Base-by-base conservation (phyloP, 306 rosid species). In the Prunus mira region DNA sequence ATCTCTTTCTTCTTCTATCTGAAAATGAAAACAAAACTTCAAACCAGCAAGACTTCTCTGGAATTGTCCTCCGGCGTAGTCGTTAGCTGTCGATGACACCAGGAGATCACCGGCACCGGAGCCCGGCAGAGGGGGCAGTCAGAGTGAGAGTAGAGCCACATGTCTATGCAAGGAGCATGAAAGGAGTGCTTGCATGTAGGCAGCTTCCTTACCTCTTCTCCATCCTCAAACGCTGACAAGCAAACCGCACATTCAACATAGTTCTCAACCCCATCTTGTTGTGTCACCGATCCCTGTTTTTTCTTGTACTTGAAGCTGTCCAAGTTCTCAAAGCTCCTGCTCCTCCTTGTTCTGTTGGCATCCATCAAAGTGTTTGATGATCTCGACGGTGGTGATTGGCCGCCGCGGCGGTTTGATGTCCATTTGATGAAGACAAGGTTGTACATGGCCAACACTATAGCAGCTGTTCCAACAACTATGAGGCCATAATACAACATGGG, bases 111-210 rank as follows among this genome's bases (percentile, higher is more conserved):
- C 1, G 97, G 84, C 60, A 82, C 91, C 3, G 91, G 91, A 6
- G 98, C 61, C 14, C 99, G 87, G 70, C 99, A 96, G 80, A 96
- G 81, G 2, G 99, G 98, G 72, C 98, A 96, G 64, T 96, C 99
- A 11, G 81, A 84, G 86, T 92, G 99, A 73, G 97, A 96, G 75
- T 57, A 83, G 20, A 96, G 93, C 99, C 99, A 92, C 96, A 91
- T 92, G 51, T 92, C 99, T 72, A 96, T 92, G 58, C 99, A 96
- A 19, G 65, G 17, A 13, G 89, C 90, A 71, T 96, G 99, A 56
- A 96, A 96, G 0, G 81, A 83, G 82, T 92, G 99, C 2, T 88
- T 85, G 78, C 98, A 96, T 52, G 84, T 74, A 9, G 97, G 99
- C 30, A 96, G 60, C 51, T 83, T 92, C 80, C 86, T 84, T 55